These are phyloP conservation scores for Hypericum perforatum DNA, from an alignment of 345 rosid species.

Conservation along the genomic window DNA sequence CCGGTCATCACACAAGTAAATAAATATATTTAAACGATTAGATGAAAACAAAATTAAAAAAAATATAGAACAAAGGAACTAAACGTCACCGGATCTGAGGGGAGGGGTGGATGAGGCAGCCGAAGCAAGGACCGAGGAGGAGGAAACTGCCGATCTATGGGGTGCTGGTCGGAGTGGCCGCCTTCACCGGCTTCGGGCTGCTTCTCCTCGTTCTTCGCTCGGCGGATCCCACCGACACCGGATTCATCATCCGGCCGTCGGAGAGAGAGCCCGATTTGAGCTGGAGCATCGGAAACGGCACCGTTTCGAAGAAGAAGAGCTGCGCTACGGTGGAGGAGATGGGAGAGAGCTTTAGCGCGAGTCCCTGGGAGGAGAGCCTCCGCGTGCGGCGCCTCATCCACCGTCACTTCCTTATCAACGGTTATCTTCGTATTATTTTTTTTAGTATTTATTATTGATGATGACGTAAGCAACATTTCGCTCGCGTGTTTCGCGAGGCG, in stretches of 20 bases:
- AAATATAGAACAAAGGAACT: no score
- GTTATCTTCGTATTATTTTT: slow-evolving; percentile 23
- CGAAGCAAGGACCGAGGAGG: slow-evolving; percentile 28
- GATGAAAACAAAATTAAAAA: no score
- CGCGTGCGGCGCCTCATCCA: slow-evolving; percentile 48
- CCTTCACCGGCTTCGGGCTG: slow-evolving; percentile 41
- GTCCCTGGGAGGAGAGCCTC: slow-evolving; percentile 49
- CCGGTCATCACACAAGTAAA: no score
- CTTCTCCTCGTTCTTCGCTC: slow-evolving; percentile 43
- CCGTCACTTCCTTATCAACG: slow-evolving; percentile 48
- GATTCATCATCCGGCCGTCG: slow-evolving; percentile 1
- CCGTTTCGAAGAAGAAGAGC: slow-evolving; percentile 12
- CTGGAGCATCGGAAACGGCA: slow-evolving; percentile 1
- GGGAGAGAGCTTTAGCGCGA: slow-evolving; percentile 62
- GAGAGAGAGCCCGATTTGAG: not conserved
- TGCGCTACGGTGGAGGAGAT: slow-evolving; percentile 95
- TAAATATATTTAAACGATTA: no score
- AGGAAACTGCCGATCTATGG: slow-evolving; percentile 31
- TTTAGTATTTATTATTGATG: not conserved
- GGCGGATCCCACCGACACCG: slow-evolving; percentile 31
- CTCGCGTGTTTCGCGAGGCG: no score
- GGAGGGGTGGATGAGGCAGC: slow-evolving; percentile 5
- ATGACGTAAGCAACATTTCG: not conserved
- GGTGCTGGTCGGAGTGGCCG: slow-evolving; percentile 25
- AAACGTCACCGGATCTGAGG: no score